These are phyloP conservation scores for Mayamaea pseudoterrestris DNA, from an alignment of 108 stramenopile species.

Conservation along the genomic window DNA sequence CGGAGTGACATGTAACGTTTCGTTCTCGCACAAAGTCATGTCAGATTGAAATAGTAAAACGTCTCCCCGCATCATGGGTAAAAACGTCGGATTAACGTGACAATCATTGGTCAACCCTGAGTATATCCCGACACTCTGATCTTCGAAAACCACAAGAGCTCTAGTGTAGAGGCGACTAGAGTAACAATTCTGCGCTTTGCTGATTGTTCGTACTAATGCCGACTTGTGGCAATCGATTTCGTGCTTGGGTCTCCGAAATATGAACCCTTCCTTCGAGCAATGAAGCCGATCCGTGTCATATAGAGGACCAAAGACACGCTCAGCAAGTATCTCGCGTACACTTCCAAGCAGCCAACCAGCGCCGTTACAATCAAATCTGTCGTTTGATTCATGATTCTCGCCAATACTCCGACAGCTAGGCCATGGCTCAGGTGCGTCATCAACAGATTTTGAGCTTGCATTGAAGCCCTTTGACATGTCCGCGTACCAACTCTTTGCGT, in stretches of 20 bases:
- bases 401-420: neutral
- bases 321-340: constrained; percentile 38
- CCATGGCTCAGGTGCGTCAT: neutral
- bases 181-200: neutral
- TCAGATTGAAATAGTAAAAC: constrained; percentile 60
- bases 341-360: constrained; percentile 45
- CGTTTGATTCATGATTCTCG: neutral
- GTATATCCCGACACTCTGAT: no score
- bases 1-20: constrained; percentile 1
- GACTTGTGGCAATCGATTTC: neutral
- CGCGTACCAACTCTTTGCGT: constrained; percentile 31
- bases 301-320: constrained; percentile 45
- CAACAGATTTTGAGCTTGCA: constrained; percentile 7
- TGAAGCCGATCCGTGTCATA: constrained; percentile 34
- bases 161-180: neutral
- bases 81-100: neutral
- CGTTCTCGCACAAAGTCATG: neutral
- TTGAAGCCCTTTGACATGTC: constrained; percentile 26
- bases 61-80: constrained; percentile 21
- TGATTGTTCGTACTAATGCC: neutral
- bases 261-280: constrained; percentile 57
- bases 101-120: no score
- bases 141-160: no score
- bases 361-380: constrained; percentile 10
- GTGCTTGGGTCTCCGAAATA: neutral